Base-by-base conservation (phyloP, 2,329 filamentous ascomycete genomes). In the Chalara sp. region DNA sequence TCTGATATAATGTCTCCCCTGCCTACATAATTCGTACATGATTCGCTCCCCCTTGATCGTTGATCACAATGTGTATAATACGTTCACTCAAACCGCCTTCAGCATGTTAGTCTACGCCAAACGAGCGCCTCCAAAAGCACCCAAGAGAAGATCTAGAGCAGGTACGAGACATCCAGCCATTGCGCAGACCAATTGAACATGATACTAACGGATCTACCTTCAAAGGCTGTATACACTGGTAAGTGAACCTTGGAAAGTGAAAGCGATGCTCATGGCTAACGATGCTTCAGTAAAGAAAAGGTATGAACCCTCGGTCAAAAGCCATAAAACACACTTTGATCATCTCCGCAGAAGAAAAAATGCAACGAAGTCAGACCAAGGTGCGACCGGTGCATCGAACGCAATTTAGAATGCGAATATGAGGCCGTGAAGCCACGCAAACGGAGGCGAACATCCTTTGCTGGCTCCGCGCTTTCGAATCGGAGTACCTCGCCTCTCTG, bases 31-130 rank as follows among this genome's bases (percentile, higher is more conserved):
- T 21, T 21, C 21, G 21, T 21, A 21, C 21, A 21, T 21, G 21
- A 21, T 21, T 21, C 21, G 21, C 21, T 21, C 21, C 21, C 21
- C 21, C 21, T 21, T 21, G 21, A 21, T 21, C 21, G 21, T 21
- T 21, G 21, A 21, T 3, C 21, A 21, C 21, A 21, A 21, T 21
- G 21, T 21, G 21, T 21, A 21, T 21, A 21, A 21, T 21, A 21
- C 21, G 21, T 21, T 21, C 21, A 21, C 21, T 21, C 21, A 21
- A 21, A 21, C 21, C 21, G 21, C 21, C 21, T 21, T 21, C 48
- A 62, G 13, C 5, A 81, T 82, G 79, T 66, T 83, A 58, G 65
- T 83, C 43, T 83, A 80, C 61, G 79, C 78, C n/a, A 74, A 71
- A 64, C 66, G 76, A 46, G 79, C 79, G 52, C 65, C 72, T 44